Conservation (phyloP, 805 yeast genomes). For the Kazachstania bromeliacearum region DNA sequence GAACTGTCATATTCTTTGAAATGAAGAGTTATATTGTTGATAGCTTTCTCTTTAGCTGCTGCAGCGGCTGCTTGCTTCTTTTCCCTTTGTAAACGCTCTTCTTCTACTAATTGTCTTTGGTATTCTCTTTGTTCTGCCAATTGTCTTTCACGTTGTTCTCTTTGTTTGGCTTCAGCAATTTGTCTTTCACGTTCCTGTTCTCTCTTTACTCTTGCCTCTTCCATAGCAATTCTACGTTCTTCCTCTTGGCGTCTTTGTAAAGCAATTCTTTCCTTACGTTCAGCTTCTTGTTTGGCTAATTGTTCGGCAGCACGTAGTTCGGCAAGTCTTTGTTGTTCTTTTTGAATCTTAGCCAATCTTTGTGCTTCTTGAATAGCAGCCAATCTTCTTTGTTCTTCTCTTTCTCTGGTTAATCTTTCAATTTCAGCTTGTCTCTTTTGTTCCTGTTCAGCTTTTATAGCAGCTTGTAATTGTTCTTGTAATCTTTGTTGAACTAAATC, state of each 20-base stretch:
- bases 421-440: conserved; percentile 1
- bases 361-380: no score
- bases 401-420: neutral
- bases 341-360: no score
- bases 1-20: neutral
- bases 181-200: conserved; percentile 1
- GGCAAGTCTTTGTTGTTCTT: no score
- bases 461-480: neutral
- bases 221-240: neutral
- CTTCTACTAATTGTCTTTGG: conserved; percentile 9
- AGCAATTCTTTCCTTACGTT: neutral
- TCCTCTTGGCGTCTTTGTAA: neutral
- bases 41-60: neutral
- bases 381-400: conserved; percentile 3
- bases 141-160: conserved; percentile 4
- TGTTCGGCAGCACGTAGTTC: no score
- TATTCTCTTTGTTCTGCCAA: conserved; percentile 7
- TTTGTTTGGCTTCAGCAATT: conserved; percentile 1
- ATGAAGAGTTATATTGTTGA: neutral
- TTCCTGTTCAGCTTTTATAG: no score
- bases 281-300: neutral
- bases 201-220: neutral
- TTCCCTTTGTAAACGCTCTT: conserved; percentile 7
- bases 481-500: neutral
- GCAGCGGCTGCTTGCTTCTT: neutral